Evolutionary conservation across 805 yeast species (phyloP).

Genomic region (Cyberlindnera petersonii): DNA sequence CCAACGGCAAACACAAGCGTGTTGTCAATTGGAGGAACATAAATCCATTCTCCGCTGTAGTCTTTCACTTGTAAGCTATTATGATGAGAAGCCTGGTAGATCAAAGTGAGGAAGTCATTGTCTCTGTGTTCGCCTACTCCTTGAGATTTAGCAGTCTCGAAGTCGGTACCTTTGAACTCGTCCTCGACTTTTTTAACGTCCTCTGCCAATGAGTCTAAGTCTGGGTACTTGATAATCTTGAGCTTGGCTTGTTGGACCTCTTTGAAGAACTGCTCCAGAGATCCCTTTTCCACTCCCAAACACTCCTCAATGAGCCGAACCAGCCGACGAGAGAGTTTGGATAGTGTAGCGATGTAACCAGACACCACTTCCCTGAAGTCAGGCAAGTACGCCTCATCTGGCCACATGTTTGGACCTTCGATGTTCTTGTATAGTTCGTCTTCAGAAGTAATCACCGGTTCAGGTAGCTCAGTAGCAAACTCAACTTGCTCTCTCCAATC

Average conservation of each 20-base stretch:
- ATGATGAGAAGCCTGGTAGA: slow-evolving; percentile 52
- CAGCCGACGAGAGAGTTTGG: slow-evolving; percentile 38
- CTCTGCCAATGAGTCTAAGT: slow-evolving; percentile 24
- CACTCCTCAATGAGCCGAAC: slow-evolving; percentile 51
- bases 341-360: slow-evolving; percentile 43
- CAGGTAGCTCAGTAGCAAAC: slow-evolving; percentile 47
- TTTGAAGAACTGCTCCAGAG: slow-evolving; percentile 47
- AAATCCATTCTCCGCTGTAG: slow-evolving; percentile 44
- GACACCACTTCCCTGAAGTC: slow-evolving; percentile 29
- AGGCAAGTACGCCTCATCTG: slow-evolving; percentile 33
- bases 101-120: slow-evolving; percentile 56
- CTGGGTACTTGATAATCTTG: slow-evolving; percentile 41
- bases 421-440: slow-evolving; percentile 39
- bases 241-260: slow-evolving; percentile 41
- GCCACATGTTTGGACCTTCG: slow-evolving; percentile 48
- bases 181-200: slow-evolving; percentile 34
- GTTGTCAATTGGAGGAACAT: slow-evolving; percentile 38
- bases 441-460: slow-evolving; percentile 24
- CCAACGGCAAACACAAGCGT: slow-evolving; percentile 47
- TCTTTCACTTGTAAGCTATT: slow-evolving; percentile 44
- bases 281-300: slow-evolving; percentile 41
- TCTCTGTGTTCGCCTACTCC: slow-evolving; percentile 52
- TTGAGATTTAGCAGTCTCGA: slow-evolving; percentile 35
- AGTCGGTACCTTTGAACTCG: slow-evolving; percentile 40
- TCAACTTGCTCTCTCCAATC: slow-evolving; percentile 52